Evolutionary conservation across 192 early-diverging fungal genomes (phyloP).

Genomic region (Fimicolochytrium jonesii): DNA sequence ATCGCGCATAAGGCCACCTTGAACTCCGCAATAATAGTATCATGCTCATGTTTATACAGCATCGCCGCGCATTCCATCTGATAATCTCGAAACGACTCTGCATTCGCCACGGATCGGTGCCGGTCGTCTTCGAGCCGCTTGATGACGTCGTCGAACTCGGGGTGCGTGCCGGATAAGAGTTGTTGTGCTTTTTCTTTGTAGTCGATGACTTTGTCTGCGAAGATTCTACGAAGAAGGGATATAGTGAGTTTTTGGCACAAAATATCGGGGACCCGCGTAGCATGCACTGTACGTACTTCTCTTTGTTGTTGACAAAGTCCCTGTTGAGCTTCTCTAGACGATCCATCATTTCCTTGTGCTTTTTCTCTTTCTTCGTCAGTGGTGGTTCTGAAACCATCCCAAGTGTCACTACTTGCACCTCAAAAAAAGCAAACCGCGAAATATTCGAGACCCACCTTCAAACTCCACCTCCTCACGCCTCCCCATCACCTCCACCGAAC

Average conservation of each 20-base stretch:
- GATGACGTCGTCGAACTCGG: conserved; percentile 63
- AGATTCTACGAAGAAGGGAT: conserved; percentile 40
- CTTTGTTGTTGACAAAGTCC: conserved; percentile 60
- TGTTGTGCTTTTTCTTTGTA: conserved; percentile 29
- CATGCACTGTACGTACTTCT: conserved; percentile 48
- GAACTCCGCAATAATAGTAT: conserved; percentile 63
- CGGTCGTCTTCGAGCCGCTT: conserved; percentile 56
- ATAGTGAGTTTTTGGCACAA: no score
- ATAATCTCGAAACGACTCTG: conserved; percentile 65
- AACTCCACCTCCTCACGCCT: neutral
- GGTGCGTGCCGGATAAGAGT: conserved; percentile 37
- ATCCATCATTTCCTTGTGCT: conserved; percentile 49
- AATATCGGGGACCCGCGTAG: no score
- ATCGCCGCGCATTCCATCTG: conserved; percentile 65
- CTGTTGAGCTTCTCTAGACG: conserved; percentile 52
- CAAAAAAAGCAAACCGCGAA: neutral
- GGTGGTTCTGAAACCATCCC: conserved; percentile 9
- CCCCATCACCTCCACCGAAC: neutral
- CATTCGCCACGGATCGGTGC: conserved; percentile 46
- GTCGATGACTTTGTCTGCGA: conserved; percentile 38
- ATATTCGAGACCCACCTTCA: neutral
- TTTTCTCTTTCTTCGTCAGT: conserved; percentile 49
- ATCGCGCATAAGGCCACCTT: conserved; percentile 31
- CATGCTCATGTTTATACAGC: conserved; percentile 56
- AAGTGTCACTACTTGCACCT: neutral